phyloP scores from a whole-genome alignment of 1,284 basidiomycete species.

The Ustilago tritici region DNA sequence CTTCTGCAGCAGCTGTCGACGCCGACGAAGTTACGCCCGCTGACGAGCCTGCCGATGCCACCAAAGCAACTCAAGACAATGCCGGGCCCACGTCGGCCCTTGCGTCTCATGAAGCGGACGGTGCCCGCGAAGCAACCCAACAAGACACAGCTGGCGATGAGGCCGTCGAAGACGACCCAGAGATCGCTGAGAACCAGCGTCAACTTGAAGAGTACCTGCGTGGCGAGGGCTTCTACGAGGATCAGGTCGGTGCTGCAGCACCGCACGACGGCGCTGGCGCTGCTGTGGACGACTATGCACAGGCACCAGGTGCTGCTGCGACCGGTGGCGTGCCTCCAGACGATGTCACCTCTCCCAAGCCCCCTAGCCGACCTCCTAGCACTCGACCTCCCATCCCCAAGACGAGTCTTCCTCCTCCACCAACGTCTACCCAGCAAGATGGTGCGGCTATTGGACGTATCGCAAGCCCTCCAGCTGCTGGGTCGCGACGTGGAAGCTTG shows the following conservation, averaged over 20 bases:
- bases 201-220: constrained; percentile 55
- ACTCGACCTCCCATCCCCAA: constrained; percentile 56
- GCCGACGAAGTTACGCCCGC: constrained; percentile 3
- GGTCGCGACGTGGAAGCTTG: constrained; percentile 23
- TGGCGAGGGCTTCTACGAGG: constrained; percentile 50
- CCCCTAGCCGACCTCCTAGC: constrained; percentile 54
- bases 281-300: neutral
- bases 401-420: constrained; percentile 41
- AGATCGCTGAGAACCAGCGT: constrained; percentile 49
- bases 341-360: constrained; percentile 28
- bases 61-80: neutral
- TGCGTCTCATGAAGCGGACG: neutral
- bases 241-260: constrained; percentile 9
- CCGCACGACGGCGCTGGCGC: constrained; percentile 9
- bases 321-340: constrained; percentile 11
- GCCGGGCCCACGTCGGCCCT: neutral
- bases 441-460: constrained; percentile 23
- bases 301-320: neutral
- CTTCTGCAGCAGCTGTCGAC: neutral
- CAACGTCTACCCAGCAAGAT: constrained; percentile 11
- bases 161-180: constrained; percentile 36
- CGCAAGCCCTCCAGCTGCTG: constrained; percentile 13
- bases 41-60: constrained; percentile 9
- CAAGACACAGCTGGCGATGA: constrained; percentile 12
- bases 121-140: neutral